Evolutionary conservation across 2,329 filamentous ascomycete genomes (phyloP).

Genomic region (Colletotrichum higginsianum): DNA sequence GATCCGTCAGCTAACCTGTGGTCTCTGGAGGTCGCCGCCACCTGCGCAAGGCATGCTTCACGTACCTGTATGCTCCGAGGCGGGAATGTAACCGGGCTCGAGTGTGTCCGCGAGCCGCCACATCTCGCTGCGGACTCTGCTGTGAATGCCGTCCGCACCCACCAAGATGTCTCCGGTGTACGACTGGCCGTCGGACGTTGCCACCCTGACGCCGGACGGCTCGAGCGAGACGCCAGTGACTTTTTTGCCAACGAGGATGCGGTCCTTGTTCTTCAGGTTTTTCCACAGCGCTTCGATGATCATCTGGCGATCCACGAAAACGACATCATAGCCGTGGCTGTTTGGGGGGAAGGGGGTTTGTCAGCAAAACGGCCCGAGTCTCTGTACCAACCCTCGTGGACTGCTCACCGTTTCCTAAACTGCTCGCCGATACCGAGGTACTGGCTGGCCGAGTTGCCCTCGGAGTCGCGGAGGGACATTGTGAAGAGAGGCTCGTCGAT

Average conservation of each 20-base stretch:
- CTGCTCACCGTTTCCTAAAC: conserved; percentile 2
- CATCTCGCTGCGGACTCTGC: conserved; percentile 52
- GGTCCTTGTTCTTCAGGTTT: conserved; percentile 49
- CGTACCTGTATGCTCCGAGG: conserved; percentile 41
- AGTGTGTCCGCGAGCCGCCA: conserved; percentile 43
- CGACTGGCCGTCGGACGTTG: conserved; percentile 8
- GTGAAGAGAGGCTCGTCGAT: conserved; percentile 15
- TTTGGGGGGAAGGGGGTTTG: too few species aligned
- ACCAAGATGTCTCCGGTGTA: conserved; percentile 29
- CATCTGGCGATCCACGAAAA: conserved; percentile 55
- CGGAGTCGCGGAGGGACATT: background rate
- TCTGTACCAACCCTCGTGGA: background rate
- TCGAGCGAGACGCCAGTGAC: conserved; percentile 3
- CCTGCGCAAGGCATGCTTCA: conserved; percentile 31
- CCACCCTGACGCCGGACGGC: conserved; percentile 8
- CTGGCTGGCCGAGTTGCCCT: background rate
- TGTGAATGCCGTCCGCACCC: conserved; percentile 59
- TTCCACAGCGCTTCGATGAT: conserved; percentile 53
- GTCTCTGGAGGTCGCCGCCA: too few species aligned
- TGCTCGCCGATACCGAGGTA: conserved; percentile 16
- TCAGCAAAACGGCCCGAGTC: background rate
- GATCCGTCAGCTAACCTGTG: background rate
- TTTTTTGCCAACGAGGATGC: conserved; percentile 31
- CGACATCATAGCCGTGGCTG: conserved; percentile 49
- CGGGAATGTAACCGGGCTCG: conserved; percentile 46